A percentile compares a stretch with the other conserved stretches of the same genome.
Evolutionary conservation across 345 rosid species (phyloP).

Genomic region (Hypericum perforatum): DNA sequence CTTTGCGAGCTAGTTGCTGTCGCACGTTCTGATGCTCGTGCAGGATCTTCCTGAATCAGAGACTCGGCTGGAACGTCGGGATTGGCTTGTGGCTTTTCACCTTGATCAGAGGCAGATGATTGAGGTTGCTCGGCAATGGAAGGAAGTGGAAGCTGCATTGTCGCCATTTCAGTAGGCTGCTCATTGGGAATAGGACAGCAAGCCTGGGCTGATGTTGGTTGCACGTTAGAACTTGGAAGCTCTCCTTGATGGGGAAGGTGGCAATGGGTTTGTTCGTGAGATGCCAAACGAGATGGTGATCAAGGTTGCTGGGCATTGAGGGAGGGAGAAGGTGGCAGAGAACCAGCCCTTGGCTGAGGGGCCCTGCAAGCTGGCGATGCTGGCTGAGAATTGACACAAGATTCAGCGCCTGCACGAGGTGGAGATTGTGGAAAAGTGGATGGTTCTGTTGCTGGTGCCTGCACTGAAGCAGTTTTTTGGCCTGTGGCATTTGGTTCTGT

Average conservation of each 20-base stretch:
- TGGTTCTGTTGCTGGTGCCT: no score
- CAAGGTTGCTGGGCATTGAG: slow-evolving; percentile 17
- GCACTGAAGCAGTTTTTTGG: no score
- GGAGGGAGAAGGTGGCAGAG: slow-evolving; percentile 22
- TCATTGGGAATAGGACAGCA: slow-evolving; percentile 21
- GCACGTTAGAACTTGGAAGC: slow-evolving; percentile 11
- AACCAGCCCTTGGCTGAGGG: slow-evolving; percentile 7
- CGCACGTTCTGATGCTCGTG: slow-evolving; percentile 6
- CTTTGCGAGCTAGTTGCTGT: slow-evolving; percentile 8
- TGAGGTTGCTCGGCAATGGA: slow-evolving; percentile 5
- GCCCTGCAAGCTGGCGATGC: slow-evolving; percentile 6
- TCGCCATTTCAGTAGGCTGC: slow-evolving; percentile 11
- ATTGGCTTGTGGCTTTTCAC: slow-evolving; percentile 13
- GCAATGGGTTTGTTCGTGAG: slow-evolving; percentile 17
- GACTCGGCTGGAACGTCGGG: slow-evolving; percentile 10
- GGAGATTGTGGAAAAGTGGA: slow-evolving; percentile 4
- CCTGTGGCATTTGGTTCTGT: neutral
- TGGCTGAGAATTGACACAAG: slow-evolving; percentile 3
- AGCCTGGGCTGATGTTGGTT: slow-evolving; percentile 14
- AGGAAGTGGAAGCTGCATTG: slow-evolving; percentile 4
- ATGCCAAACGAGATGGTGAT: slow-evolving; percentile 15
- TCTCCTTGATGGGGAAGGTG: slow-evolving; percentile 26
- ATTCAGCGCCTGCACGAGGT: slow-evolving; percentile 7
- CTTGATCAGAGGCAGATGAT: slow-evolving; percentile 5
- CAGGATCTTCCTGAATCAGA: slow-evolving; percentile 7